A percentile compares a stretch with the other conserved stretches of the same genome.
Conservation (phyloP, 345 rosid genomes). For the Citrus reticulata region DNA sequence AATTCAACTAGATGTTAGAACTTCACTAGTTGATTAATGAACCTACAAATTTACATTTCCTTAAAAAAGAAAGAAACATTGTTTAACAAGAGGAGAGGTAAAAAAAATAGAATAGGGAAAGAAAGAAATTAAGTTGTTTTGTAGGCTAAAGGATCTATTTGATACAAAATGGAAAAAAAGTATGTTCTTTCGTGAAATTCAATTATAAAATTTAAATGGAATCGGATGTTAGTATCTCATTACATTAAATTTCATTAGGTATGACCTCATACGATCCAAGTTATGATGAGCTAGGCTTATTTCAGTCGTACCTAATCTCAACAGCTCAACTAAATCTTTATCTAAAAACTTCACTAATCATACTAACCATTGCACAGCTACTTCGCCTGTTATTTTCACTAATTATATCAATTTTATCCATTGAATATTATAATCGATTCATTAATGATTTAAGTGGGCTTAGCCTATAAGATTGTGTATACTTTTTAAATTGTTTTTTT, state of each 20-base stretch:
- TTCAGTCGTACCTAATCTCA: conserved; percentile 14
- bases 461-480: background rate
- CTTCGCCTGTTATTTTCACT: conserved; percentile 12
- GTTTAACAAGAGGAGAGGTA: too few relatives aligned
- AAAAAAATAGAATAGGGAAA: too few relatives aligned
- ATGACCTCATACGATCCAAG: conserved; percentile 20
- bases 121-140: too few relatives aligned
- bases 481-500: too few relatives aligned
- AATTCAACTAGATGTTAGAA: too few relatives aligned
- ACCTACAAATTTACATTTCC: too few relatives aligned
- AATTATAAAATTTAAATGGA: too few relatives aligned
- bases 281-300: background rate
- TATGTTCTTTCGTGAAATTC: background rate
- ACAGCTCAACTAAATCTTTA: conserved; percentile 6
- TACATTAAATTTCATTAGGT: background rate
- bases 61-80: too few relatives aligned
- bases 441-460: background rate
- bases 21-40: too few relatives aligned
- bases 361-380: conserved; percentile 6
- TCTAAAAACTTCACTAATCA: conserved; percentile 9
- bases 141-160: too few relatives aligned
- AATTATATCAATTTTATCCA: conserved; percentile 5
- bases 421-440: background rate
- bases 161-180: background rate
- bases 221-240: background rate